Evolutionary conservation across 345 rosid species (phyloP).

Genomic region (Hibiscus tridactylites): DNA sequence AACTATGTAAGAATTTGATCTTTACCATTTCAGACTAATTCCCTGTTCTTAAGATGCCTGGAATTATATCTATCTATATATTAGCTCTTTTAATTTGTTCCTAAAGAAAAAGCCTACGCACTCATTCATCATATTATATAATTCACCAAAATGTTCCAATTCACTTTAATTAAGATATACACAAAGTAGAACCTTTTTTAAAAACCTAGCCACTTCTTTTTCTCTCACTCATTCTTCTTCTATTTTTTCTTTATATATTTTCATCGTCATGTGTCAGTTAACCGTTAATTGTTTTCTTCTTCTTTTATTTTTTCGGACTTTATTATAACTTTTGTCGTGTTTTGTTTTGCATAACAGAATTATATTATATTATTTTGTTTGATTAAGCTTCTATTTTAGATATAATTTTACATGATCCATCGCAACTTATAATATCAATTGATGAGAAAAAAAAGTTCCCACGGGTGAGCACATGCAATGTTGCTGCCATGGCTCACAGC

Average conservation of each 20-base stretch:
- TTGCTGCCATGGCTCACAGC: neutral
- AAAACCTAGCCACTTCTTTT: too few species aligned
- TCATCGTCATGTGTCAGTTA: too few species aligned
- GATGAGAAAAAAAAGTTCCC: neutral
- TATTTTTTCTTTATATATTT: too few species aligned
- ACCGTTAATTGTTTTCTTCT: too few species aligned
- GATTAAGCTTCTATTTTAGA: neutral
- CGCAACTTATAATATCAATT: neutral
- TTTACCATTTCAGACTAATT: slow-evolving; percentile 1
- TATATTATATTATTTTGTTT: too few species aligned
- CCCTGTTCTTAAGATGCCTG: neutral
- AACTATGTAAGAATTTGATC: neutral
- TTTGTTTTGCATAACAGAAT: too few species aligned
- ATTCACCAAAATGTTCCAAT: neutral
- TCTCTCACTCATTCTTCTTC: too few species aligned
- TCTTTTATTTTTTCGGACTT: too few species aligned
- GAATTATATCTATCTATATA: neutral
- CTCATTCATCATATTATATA: neutral
- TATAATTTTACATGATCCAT: neutral
- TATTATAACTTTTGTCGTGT: too few species aligned
- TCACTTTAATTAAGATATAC: neutral
- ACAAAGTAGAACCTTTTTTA: neutral
- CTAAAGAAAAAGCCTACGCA: neutral
- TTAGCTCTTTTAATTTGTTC: neutral
- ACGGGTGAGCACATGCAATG: slow-evolving; percentile 1